Evolutionary conservation across 176 grass and related monocot genomes (phyloP).

Genomic region (Avena atlantica): DNA sequence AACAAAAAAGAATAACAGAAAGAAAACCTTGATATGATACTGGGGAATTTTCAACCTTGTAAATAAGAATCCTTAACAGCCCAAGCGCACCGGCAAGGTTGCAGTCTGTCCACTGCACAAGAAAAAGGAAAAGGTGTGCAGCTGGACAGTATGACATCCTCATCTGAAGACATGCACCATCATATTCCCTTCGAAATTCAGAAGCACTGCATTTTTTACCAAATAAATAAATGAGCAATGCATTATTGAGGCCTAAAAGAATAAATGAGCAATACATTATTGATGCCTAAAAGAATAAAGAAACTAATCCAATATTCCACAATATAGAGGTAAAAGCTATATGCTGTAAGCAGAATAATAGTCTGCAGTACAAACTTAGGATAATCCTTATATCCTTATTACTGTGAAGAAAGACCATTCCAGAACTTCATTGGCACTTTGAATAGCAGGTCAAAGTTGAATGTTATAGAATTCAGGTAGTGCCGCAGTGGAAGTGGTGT

Average conservation of each 20-base stretch:
- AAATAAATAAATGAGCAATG: conserved; percentile 6
- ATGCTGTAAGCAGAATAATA: neutral
- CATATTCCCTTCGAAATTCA: conserved; percentile 86
- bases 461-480: neutral
- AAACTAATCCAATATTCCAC: neutral
- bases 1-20: conserved; percentile 2
- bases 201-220: conserved; percentile 59
- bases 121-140: conserved; percentile 92
- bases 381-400: neutral
- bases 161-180: conserved; percentile 89
- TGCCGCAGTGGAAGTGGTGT: neutral
- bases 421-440: neutral
- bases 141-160: conserved; percentile 89
- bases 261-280: neutral
- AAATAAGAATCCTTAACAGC: conserved; percentile 50
- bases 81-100: conserved; percentile 87
- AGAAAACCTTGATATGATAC: conserved; percentile 21
- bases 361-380: neutral
- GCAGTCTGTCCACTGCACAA: conserved; percentile 90
- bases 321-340: conserved; percentile 5
- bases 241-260: neutral
- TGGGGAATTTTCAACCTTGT: conserved; percentile 49
- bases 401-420: neutral
- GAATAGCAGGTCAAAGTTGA: neutral
- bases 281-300: neutral